Evolutionary conservation across 306 rosid species (phyloP).

Genomic region (Vachellia collinsii): DNA sequence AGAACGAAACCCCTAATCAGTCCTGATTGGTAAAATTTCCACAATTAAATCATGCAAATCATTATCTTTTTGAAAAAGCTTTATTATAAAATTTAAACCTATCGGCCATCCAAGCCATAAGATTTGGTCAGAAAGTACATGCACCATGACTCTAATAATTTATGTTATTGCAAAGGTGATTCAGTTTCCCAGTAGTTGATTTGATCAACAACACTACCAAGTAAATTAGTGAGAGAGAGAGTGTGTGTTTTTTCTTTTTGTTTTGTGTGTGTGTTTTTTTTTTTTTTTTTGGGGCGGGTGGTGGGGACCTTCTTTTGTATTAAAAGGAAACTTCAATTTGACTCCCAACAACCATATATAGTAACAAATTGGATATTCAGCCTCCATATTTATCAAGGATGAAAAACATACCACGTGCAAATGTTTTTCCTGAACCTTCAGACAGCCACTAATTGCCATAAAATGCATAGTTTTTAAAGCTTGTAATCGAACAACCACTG

Average conservation of each 20-base stretch:
- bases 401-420: slow-evolving; percentile 66
- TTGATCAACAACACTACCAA: slow-evolving; percentile 17
- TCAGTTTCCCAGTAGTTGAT: slow-evolving; percentile 2
- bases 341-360: slow-evolving; percentile 19
- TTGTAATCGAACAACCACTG: slow-evolving; percentile 64
- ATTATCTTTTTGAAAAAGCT: background rate
- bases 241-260: too few relatives aligned
- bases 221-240: background rate
- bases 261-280: too few relatives aligned
- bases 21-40: slow-evolving; percentile 23
- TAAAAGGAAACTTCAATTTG: background rate
- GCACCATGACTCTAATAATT: background rate
- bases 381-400: slow-evolving; percentile 15
- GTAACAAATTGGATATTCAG: slow-evolving; percentile 10
- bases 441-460: slow-evolving; percentile 61
- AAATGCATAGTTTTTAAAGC: slow-evolving; percentile 78
- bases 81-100: slow-evolving; percentile 17
- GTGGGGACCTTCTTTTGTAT: background rate
- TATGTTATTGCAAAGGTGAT: background rate
- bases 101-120: background rate
- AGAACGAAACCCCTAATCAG: slow-evolving; percentile 23
- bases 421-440: slow-evolving; percentile 70
- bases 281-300: too few relatives aligned
- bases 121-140: slow-evolving; percentile 11
- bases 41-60: background rate